These are phyloP conservation scores for Penicillium sp. DNA, from an alignment of 2,329 filamentous ascomycete species.

Conservation along the genomic window DNA sequence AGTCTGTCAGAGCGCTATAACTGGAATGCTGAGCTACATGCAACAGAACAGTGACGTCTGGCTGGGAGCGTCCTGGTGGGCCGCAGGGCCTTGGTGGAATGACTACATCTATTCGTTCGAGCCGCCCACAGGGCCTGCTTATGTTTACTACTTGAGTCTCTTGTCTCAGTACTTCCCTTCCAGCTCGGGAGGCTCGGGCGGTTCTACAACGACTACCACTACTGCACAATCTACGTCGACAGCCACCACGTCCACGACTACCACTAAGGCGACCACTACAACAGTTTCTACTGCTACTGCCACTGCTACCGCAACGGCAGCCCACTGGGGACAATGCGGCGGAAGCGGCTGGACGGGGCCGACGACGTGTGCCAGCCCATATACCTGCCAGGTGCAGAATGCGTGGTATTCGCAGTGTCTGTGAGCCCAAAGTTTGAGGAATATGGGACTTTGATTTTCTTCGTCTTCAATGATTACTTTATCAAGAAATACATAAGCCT, in stretches of 20 bases:
- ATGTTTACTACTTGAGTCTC: slow-evolving; percentile 6
- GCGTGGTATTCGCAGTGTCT: slow-evolving; percentile 47
- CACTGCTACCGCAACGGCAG: slow-evolving; percentile 11
- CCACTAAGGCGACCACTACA: slow-evolving; percentile 14
- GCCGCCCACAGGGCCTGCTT: slow-evolving; percentile 6
- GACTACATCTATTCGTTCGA: slow-evolving; percentile 34
- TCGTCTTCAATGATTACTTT: neutral
- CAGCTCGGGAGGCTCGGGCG: slow-evolving; percentile 4
- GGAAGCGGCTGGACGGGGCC: slow-evolving; percentile 41
- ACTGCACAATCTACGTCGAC: slow-evolving; percentile 2
- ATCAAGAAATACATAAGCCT: neutral
- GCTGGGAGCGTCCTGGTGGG: slow-evolving; percentile 62
- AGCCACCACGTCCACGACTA: slow-evolving; percentile 15
- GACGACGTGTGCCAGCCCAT: slow-evolving; percentile 39
- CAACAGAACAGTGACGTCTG: slow-evolving; percentile 61
- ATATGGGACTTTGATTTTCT: neutral
- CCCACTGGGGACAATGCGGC: slow-evolving; percentile 39
- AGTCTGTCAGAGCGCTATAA: slow-evolving; percentile 58
- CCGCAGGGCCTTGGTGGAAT: slow-evolving; percentile 64
- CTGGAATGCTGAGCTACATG: slow-evolving; percentile 57
- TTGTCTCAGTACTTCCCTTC: slow-evolving; percentile 28
- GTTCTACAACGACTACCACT: slow-evolving; percentile 10
- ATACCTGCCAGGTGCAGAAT: slow-evolving; percentile 40
- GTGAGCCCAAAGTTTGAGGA: slow-evolving; percentile 16
- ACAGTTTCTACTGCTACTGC: slow-evolving; percentile 17